phyloP scores from a whole-genome alignment of 495 filamentous ascomycete genomes.

The Penicillium verhagenii region DNA sequence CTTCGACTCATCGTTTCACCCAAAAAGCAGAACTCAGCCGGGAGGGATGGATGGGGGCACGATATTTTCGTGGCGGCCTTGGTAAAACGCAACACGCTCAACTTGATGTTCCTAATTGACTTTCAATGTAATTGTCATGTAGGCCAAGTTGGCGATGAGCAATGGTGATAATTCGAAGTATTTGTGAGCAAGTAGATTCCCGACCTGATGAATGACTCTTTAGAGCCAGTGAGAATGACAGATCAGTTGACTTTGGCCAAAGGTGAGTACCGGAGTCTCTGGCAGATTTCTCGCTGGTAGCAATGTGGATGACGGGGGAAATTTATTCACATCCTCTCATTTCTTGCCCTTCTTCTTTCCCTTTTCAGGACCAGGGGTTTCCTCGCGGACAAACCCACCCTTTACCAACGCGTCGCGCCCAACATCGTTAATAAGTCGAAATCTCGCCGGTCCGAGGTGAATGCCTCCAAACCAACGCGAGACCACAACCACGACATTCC shows the following conservation, averaged over 20 bases:
- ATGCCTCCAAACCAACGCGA: conserved; percentile 93
- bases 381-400: conserved; percentile 64
- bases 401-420: conserved; percentile 83
- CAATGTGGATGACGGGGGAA: background rate
- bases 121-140: too few relatives aligned
- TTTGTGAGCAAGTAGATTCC: background rate
- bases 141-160: too few relatives aligned
- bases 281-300: background rate
- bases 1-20: too few relatives aligned
- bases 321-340: conserved; percentile 21
- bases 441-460: conserved; percentile 81
- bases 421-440: conserved; percentile 81
- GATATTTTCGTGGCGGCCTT: too few relatives aligned
- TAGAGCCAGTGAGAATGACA: background rate
- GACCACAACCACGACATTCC: conserved; percentile 91
- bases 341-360: conserved; percentile 61
- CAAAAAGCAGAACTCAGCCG: too few relatives aligned
- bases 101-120: too few relatives aligned
- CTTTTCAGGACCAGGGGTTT: conserved; percentile 37
- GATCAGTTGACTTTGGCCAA: background rate
- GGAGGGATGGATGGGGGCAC: too few relatives aligned
- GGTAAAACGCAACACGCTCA: too few relatives aligned
- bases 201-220: background rate
- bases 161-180: too few relatives aligned
- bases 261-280: background rate